Base-by-base conservation (phyloP, 2,329 filamentous ascomycete genomes). In the Cladophialophora psammophila region DNA sequence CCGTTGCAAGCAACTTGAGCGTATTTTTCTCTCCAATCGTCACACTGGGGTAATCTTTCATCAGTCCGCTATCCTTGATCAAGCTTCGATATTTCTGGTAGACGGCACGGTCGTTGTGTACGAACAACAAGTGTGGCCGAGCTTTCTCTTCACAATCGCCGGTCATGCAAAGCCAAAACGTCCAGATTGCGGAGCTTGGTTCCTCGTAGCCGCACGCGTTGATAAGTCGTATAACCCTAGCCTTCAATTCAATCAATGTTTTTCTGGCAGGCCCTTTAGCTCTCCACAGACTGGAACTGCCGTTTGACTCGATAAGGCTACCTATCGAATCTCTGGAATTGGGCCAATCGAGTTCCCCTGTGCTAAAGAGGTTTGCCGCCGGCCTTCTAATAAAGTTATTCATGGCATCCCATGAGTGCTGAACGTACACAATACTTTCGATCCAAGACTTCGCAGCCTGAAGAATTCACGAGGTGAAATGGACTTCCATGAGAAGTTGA, bases 251-350 rank as follows among this genome's bases (percentile, higher is more conserved):
- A 18, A 57, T 38, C n/a, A 57, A 63, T 1, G 31, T 31, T 13
- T 56, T 12, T 13, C 36, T 18, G 4, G 61, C 61, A 10, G 61
- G 52, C 8, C 61, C 61, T 20, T 31, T 63, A 32, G 61, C 36
- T 15, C 18, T 57, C 61, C 61, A 63, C n/a, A 35, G 50, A 20
- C 40, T 56, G 10, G 50, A 20, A 13, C 42, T 34, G n/a, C 35
- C 31, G 32, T 55, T 31, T 31, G 10, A 7, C 31, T 38, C 26
- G 36, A 52, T 26, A 13, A 48, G 45, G 7, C 31, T 20, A n/a
- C 38, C 35, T 15, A 53, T 56, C 15, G 38, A 56, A 48, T 20
- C 52, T 26, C 31, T 34, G 31, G 53, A 15, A 15, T 57, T 53
- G 18, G 61, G 61, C 53, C 53, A 56, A 31, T 42, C 18, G 15